Conservation (phyloP, 2,329 filamentous ascomycete species). For the Calonectria crousiana region DNA sequence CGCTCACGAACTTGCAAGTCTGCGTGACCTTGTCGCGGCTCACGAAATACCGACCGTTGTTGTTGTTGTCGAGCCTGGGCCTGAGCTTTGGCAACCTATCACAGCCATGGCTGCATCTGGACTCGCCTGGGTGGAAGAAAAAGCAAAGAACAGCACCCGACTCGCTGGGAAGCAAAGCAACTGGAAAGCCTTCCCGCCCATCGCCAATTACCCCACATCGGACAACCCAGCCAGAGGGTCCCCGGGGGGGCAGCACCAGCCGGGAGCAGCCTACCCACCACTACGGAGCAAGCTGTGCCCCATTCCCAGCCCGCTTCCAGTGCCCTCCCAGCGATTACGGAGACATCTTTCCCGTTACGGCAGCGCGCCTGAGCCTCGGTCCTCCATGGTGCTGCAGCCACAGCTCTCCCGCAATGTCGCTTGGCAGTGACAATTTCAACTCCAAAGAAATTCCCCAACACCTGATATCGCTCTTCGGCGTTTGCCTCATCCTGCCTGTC, state of each 20-base stretch:
- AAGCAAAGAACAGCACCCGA: background rate
- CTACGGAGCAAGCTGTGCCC: background rate
- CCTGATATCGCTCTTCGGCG: background rate
- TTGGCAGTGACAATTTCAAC: slow-evolving; percentile 13
- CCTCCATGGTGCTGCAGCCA: background rate
- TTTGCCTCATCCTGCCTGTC: background rate
- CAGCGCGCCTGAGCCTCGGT: slow-evolving; percentile 16
- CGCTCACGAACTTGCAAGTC: background rate
- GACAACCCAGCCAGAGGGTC: background rate
- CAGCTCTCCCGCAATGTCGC: slow-evolving; percentile 4
- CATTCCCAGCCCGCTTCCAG: background rate
- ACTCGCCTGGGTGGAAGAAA: background rate
- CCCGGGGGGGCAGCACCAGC: background rate
- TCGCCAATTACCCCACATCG: slow-evolving; percentile 1
- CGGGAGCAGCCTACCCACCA: background rate
- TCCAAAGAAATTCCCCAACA: slow-evolving; percentile 10
- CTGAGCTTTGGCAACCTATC: background rate
- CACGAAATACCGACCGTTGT: background rate
- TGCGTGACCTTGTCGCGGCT: background rate
- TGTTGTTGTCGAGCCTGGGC: too few relatives aligned
- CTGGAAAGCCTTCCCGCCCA: background rate
- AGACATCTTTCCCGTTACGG: slow-evolving; percentile 7
- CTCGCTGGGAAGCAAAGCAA: background rate
- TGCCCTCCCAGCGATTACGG: slow-evolving; percentile 8
- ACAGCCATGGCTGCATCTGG: background rate